phyloP scores from a whole-genome alignment of 2,329 filamentous ascomycete genomes.

The Beauveria medogensis region DNA sequence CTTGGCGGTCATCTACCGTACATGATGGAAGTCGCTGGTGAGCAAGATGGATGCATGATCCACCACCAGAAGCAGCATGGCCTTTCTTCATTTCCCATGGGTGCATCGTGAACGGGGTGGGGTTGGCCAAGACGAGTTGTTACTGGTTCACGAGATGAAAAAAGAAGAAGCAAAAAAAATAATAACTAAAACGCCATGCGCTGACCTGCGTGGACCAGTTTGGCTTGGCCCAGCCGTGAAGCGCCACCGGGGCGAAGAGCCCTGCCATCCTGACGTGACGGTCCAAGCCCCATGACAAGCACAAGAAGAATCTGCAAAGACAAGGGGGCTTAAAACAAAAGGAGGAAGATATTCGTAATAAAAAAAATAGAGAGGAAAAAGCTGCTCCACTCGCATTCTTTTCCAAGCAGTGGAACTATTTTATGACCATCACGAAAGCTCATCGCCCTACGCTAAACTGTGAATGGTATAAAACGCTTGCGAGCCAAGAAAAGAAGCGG shows the following conservation, averaged over 20 bases:
- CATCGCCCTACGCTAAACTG: constrained; percentile 4
- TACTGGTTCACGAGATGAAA: not conserved
- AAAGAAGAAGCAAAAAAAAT: not conserved
- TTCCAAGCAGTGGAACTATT: not conserved
- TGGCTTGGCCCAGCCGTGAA: not conserved
- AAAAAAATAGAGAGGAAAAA: not conserved
- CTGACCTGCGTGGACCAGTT: not conserved
- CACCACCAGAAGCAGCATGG: not conserved
- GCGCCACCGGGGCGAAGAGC: constrained; percentile 5
- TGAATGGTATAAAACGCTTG: not conserved
- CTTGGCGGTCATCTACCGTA: not conserved
- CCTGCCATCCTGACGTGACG: not conserved
- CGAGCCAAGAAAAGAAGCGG: not conserved
- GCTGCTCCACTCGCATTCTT: constrained; percentile 1
- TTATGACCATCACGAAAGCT: not conserved
- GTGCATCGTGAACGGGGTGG: not conserved
- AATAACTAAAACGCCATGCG: not conserved
- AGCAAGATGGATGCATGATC: not conserved
- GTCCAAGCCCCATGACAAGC: constrained; percentile 5
- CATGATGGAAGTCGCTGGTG: not conserved
- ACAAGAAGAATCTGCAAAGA: constrained; percentile 6
- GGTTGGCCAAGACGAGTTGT: not conserved
- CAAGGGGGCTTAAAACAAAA: not conserved
- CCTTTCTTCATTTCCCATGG: constrained; percentile 5
- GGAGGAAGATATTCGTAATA: not conserved